A percentile compares a stretch with the other conserved stretches of the same genome.
These are phyloP conservation scores for Danielia reshetovae DNA, from an alignment of 805 yeast species.

Conservation along the genomic window DNA sequence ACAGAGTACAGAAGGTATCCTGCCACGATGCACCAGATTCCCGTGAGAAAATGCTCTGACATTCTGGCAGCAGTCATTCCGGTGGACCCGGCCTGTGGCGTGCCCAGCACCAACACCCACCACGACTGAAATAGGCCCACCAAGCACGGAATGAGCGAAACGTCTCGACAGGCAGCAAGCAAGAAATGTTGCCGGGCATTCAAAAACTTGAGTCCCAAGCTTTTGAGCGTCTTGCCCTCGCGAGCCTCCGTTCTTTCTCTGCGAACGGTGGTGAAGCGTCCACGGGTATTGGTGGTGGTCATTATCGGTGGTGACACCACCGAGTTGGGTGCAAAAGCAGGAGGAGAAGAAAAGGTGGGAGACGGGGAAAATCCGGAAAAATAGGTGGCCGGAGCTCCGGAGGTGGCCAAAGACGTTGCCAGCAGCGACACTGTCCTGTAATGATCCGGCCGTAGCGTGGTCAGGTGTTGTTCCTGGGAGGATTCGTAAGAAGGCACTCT, in stretches of 20 bases:
- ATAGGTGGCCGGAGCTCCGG: neutral
- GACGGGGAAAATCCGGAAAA: neutral
- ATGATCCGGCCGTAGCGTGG: constrained; percentile 5
- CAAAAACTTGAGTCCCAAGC: constrained; percentile 64
- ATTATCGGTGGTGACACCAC: constrained; percentile 1
- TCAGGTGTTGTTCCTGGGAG: constrained; percentile 29
- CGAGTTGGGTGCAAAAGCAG: constrained; percentile 3
- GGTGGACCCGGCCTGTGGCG: constrained; percentile 12
- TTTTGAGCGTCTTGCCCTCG: constrained; percentile 36
- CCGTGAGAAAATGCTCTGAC: constrained; percentile 76
- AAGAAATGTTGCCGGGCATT: constrained; percentile 74
- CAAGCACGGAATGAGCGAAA: constrained; percentile 67
- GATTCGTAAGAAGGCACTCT: constrained; percentile 40
- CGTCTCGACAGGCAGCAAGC: constrained; percentile 73
- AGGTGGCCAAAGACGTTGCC: neutral
- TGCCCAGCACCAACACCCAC: constrained; percentile 28
- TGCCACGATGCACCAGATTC: constrained; percentile 90
- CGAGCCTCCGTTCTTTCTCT: neutral
- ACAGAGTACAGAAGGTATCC: constrained; percentile 81
- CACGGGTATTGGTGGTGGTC: constrained; percentile 9
- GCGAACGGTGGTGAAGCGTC: constrained; percentile 1
- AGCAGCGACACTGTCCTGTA: neutral
- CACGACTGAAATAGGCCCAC: constrained; percentile 48
- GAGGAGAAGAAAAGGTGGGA: constrained; percentile 2
- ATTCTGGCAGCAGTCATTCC: constrained; percentile 57